Base-by-base conservation (phyloP, 1,139 yeast genomes). In the Sugiyamaella novakii region DNA sequence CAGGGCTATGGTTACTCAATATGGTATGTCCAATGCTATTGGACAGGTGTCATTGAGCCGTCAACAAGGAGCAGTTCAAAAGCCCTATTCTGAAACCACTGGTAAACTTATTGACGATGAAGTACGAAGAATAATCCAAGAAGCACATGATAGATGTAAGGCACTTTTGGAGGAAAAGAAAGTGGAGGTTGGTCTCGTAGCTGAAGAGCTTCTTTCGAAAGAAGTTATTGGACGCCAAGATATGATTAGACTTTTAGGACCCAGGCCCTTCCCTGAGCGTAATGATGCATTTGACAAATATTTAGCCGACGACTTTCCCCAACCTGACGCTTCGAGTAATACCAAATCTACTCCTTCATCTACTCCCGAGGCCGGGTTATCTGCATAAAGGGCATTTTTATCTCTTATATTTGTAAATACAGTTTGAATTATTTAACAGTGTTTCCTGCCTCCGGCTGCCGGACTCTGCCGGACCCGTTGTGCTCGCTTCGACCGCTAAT, bases 241-340 rank as follows among this genome's bases (percentile, higher is more conserved):
- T 67, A 87, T 91, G 92, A 81, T 88, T 53, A 75, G 89, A 56
- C 69, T 91, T 46, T 75, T 91, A 46, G 98, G 98, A 1, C 84
- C 86, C 60, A 78, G 98, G 56, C 96, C 96, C 10, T 91, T 84
- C 76, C 84, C 87, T 5, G 96, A 89, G 64, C 80, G 80, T 58
- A 89, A 89, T 61, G 96, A 88, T 61, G 96, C 96, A 2, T 91
- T 91, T 70, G 96, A 88, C 69, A 89, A 91, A 67, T 92, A 92
- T 65, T 66, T 75, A 22, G 57, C 58, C 28, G 60, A 58, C 31
- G 60, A 55, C 41, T 43, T 47, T 14, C 44, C 48, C 10, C 22
- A 12, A 5, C 31, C 31, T 15, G 35, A 41, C 12, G n/a, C 51
- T 6, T 35, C 34, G 8, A 28, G 36, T 4, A 39, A 35, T 25